Base-by-base conservation (phyloP, 2,329 filamentous ascomycete genomes). In the Cladophialophora bantiana region DNA sequence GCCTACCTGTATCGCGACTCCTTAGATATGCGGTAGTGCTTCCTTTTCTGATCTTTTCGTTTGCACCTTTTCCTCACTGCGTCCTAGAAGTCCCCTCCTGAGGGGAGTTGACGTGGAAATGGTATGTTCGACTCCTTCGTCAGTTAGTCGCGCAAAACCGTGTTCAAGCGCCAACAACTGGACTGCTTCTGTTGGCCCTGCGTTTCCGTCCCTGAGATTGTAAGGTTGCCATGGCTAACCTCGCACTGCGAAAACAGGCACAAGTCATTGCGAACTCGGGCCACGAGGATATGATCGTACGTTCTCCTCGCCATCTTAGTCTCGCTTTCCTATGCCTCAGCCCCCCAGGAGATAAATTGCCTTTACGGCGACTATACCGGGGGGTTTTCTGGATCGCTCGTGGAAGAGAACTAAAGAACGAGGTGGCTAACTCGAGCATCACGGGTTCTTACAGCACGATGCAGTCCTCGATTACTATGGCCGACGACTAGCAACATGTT, bases 221-320 rank as follows among this genome's bases (percentile, higher is more conserved):
- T 10, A 3, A 50, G 45, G 13, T 31, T 40, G 10, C 18, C 34
- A 42, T 36, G 59, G 48, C 48, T 61, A 38, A 61, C 32, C 7
- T 26, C 10, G 18, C 20, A 13, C 10, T 40, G 3, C 3, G 42
- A 36, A 18, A 38, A 59, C 77, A 90, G 89, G 86, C 90, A 67
- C 91, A 94, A 83, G 88, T 92, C 75, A 93, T 94, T 81, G 87
- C 90, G 72, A 93, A 92, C 80, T 91, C 90, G 69, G 90, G 91
- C 77, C 95, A 99, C 84, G 94, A 98, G 90, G 94, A 97, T 80
- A 98, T 98, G 94, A 97, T 99, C 87, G 94, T 98, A 93, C 77
- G 92, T 88, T 73, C 31, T n/a, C 35, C 32, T 42, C 26, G 35
- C 32, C n/a, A 3, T 26, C 56, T 42, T 32, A 26, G 26, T 26